phyloP scores from a whole-genome alignment of 768 basidiomycete species.

The Hericium erinaceus region DNA sequence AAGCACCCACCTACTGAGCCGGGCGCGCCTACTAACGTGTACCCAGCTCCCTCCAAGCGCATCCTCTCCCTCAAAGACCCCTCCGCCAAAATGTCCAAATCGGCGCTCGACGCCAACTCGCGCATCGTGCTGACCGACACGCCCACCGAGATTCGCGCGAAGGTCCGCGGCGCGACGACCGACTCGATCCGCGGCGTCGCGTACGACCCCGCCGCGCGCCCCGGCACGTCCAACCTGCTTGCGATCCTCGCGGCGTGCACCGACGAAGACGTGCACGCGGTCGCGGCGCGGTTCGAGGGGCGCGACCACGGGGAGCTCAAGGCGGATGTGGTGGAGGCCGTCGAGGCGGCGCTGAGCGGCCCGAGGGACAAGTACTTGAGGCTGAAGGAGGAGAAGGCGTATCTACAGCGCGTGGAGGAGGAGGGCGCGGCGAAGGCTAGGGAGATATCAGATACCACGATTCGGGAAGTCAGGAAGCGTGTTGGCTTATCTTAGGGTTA shows the following conservation, averaged over 20 bases:
- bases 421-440: conserved; percentile 58
- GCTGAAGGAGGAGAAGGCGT: conserved; percentile 48
- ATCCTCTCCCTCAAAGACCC: conserved; percentile 85
- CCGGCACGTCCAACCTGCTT: conserved; percentile 78
- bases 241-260: conserved; percentile 72
- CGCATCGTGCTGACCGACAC: conserved; percentile 84
- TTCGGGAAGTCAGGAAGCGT: conserved; percentile 57
- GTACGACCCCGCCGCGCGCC: conserved; percentile 72
- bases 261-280: conserved; percentile 30
- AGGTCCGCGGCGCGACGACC: conserved; percentile 77
- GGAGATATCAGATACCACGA: conserved; percentile 48
- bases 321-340: conserved; percentile 59
- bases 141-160: conserved; percentile 46
- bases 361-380: conserved; percentile 66
- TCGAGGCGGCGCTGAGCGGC: conserved; percentile 53
- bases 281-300: conserved; percentile 43
- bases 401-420: conserved; percentile 50
- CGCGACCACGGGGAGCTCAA: conserved; percentile 66
- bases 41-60: conserved; percentile 65
- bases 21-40: neutral
- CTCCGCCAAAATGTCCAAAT: conserved; percentile 91
- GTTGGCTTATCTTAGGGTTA: conserved; percentile 42
- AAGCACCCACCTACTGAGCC: conserved; percentile 20
- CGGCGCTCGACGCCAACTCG: conserved; percentile 65
- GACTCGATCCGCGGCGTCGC: conserved; percentile 71